Base-by-base conservation (phyloP, 805 yeast species). In the Priceomyces fermenticarens region DNA sequence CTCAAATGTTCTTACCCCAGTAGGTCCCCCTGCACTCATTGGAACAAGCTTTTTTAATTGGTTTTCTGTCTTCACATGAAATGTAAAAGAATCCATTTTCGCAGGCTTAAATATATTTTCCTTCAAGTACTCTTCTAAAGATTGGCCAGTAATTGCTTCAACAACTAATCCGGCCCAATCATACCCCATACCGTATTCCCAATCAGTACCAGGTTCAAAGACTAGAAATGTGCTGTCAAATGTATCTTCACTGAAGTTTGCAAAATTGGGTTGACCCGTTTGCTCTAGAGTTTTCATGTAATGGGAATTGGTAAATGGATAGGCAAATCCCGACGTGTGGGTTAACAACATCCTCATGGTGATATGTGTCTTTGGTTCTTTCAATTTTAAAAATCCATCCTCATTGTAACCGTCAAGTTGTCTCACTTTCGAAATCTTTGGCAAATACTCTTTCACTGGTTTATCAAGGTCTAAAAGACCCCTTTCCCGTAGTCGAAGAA, bases 271-370 rank as follows among this genome's bases (percentile, higher is more conserved):
- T 16, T 44, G 23, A 6, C 47, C 45, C 7, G 13, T 34, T 23
- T 8, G 12, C 8, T 20, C 30, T 6, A 15, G 15, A 3, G 41
- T 29, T 38, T 51, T 49, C 9, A 31, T 34, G 20, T 53, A 41
- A 2, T 46, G 42, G 2, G 45, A 52, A 45, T 46, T 45, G 50
- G 59, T 60, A 47, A 65, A 62, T 3, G 54, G 39, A 44, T 68
- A 67, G n/a, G 59, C 58, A n/a, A 67, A 55, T 2, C 73, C 73
- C 8, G 71, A 55, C 4, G 72, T 67, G 41, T 68, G 73, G 2
- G 65, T 48, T 31, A 67, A 38, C 33, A 68, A 53, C 47, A 55
- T 60, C 44, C 64, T 52, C 26, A 65, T 41, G 6, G 73, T 67
- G 40, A 65, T 58, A 29, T 54, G 48, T 15, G 47, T 53, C 39